Conservation (phyloP, 495 filamentous ascomycete species). For the Aspergillus egyptiacus region DNA sequence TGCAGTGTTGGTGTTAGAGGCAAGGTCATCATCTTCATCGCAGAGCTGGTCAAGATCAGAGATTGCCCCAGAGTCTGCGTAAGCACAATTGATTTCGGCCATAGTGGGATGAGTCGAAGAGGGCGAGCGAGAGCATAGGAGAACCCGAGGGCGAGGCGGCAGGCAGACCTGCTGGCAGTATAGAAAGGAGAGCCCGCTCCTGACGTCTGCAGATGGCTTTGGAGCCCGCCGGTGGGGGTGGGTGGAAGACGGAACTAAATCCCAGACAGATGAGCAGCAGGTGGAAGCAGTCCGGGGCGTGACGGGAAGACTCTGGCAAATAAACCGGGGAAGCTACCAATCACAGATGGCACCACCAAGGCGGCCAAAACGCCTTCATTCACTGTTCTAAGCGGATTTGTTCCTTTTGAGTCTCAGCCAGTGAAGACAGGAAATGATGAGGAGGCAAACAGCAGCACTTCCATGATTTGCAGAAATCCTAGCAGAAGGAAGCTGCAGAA, state of each 20-base stretch:
- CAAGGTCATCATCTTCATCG: constrained; percentile 32
- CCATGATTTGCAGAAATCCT: background rate
- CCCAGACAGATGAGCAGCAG: constrained; percentile 10
- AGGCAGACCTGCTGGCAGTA: background rate
- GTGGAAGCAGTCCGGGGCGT: background rate
- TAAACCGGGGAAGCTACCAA: constrained; percentile 15
- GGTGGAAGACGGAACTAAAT: constrained; percentile 10
- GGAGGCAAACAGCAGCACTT: background rate
- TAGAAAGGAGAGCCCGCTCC: constrained; percentile 9
- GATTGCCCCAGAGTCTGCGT: constrained; percentile 15
- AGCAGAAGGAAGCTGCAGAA: background rate
- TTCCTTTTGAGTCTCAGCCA: background rate
- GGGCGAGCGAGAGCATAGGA: background rate
- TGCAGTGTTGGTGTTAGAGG: constrained; percentile 30
- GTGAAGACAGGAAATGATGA: background rate
- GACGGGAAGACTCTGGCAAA: constrained; percentile 15
- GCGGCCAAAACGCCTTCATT: background rate
- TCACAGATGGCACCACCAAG: constrained; percentile 7
- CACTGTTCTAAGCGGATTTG: background rate
- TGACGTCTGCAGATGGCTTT: background rate
- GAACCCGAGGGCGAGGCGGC: background rate
- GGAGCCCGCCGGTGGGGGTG: constrained; percentile 2
- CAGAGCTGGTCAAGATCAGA: constrained; percentile 27
- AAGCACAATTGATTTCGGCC: constrained; percentile 17
- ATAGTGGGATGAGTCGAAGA: constrained; percentile 12